phyloP scores from a whole-genome alignment of 2,329 filamentous ascomycete genomes.

The Ophiocordyceps camponoti-leonardi region DNA sequence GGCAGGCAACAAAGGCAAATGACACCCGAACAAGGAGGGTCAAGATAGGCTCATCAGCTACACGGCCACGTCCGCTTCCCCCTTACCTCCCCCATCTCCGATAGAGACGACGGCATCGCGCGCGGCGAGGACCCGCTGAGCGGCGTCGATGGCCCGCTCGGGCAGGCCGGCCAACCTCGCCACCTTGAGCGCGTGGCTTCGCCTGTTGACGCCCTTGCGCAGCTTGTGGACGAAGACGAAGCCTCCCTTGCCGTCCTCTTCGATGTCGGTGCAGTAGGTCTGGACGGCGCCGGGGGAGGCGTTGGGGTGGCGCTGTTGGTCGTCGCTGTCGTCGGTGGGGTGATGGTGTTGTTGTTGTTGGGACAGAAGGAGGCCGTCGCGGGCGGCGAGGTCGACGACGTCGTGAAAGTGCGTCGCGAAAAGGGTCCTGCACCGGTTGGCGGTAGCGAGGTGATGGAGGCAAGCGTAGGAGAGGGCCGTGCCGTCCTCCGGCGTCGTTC shows the following conservation, averaged over 20 bases:
- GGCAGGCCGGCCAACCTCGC: slow-evolving; percentile 73
- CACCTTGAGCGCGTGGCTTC: slow-evolving; percentile 91
- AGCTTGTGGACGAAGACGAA: slow-evolving; percentile 82
- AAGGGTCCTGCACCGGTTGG: slow-evolving; percentile 63
- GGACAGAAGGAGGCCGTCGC: slow-evolving; percentile 21
- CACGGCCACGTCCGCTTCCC: background rate
- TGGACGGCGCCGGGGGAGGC: slow-evolving; percentile 28
- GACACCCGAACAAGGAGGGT: background rate
- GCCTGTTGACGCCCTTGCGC: slow-evolving; percentile 63
- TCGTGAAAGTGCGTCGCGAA: slow-evolving; percentile 94
- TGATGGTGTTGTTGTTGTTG: slow-evolving; percentile 1
- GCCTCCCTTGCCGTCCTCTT: slow-evolving; percentile 49
- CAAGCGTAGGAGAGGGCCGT: slow-evolving; percentile 80
- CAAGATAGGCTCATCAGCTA: background rate
- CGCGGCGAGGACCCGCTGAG: slow-evolving; percentile 34
- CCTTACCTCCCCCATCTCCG: background rate
- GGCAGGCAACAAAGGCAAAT: background rate
- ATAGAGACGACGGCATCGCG: slow-evolving; percentile 1
- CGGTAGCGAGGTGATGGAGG: slow-evolving; percentile 62
- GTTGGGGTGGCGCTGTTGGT: background rate
- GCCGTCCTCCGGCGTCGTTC: slow-evolving; percentile 86
- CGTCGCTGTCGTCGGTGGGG: slow-evolving; percentile 7
- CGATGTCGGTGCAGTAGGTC: slow-evolving; percentile 78
- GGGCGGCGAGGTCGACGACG: slow-evolving; percentile 57
- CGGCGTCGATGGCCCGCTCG: slow-evolving; percentile 50